Percentiles rank a stretch among this genome's conserved stretches.
phyloP scores from a whole-genome alignment of 1,139 yeast genomes.

The Zygosaccharomyces pseudobailii region DNA sequence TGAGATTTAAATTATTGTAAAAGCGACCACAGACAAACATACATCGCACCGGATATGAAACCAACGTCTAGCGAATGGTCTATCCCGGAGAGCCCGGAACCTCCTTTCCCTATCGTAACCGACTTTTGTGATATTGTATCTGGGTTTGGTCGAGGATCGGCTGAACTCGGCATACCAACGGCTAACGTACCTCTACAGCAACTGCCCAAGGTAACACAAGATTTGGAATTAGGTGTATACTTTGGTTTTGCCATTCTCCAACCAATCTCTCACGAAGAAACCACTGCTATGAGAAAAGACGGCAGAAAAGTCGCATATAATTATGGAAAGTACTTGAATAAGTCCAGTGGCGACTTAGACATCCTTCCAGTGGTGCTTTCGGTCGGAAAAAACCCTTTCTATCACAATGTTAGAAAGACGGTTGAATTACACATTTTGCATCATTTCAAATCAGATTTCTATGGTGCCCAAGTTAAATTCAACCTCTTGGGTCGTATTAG shows the following conservation, averaged over 20 bases:
- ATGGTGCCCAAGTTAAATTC: constrained; percentile 72
- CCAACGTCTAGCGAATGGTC: constrained; percentile 17
- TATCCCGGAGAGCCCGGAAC: constrained; percentile 46
- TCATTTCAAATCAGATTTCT: constrained; percentile 61
- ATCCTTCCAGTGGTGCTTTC: constrained; percentile 87
- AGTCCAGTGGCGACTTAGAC: constrained; percentile 38
- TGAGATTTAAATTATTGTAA: background rate
- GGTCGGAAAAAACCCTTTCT: constrained; percentile 94
- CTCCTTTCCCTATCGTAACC: constrained; percentile 65
- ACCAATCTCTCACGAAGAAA: constrained; percentile 17
- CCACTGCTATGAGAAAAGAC: constrained; percentile 28
- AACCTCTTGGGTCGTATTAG: constrained; percentile 82
- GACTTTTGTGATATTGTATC: constrained; percentile 55
- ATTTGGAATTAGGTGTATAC: constrained; percentile 77
- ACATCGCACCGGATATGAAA: background rate
- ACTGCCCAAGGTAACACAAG: constrained; percentile 38
- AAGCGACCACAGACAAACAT: background rate
- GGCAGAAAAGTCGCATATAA: constrained; percentile 50
- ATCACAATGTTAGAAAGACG: constrained; percentile 57
- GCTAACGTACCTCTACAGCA: constrained; percentile 76
- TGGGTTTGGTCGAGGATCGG: constrained; percentile 94
- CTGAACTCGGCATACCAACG: constrained; percentile 92
- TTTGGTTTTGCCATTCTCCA: constrained; percentile 66
- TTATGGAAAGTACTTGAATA: constrained; percentile 50
- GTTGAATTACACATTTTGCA: constrained; percentile 88